phyloP scores from a whole-genome alignment of 768 basidiomycete species.

The Termitomyces sp. region DNA sequence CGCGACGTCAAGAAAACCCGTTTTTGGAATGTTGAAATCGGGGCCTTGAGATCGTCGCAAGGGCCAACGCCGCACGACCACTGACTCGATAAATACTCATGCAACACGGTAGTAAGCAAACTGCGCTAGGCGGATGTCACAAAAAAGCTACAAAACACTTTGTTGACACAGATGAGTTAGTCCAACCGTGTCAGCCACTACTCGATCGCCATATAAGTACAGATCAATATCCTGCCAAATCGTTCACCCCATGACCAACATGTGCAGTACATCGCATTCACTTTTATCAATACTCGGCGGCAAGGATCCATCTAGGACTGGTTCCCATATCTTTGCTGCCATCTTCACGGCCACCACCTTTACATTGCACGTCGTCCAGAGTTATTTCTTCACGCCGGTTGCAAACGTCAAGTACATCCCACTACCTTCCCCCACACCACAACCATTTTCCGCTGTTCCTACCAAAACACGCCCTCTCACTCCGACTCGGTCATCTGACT shows the following conservation, averaged over 20 bases:
- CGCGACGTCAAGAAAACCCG: too few relatives aligned
- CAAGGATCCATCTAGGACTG: not conserved
- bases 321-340: not conserved
- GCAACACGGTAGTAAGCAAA: not conserved
- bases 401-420: not conserved
- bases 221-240: too few relatives aligned
- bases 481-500: not conserved
- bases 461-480: not conserved
- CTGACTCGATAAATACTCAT: not conserved
- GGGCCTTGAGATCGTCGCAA: too few relatives aligned
- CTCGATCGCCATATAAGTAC: not conserved
- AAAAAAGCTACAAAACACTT: not conserved
- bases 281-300: not conserved
- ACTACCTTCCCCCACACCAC: not conserved
- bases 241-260: not conserved
- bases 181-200: not conserved
- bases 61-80: not conserved
- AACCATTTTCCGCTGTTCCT: not conserved
- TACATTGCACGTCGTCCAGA: not conserved
- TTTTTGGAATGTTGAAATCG: too few relatives aligned
- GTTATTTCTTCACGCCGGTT: not conserved
- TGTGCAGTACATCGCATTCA: not conserved
- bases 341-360: not conserved
- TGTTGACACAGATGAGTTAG: not conserved
- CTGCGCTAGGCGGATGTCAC: too few relatives aligned